Evolutionary conservation across 2,329 filamentous ascomycete genomes (phyloP).

Genomic region (Arthrobotrys sinensis): DNA sequence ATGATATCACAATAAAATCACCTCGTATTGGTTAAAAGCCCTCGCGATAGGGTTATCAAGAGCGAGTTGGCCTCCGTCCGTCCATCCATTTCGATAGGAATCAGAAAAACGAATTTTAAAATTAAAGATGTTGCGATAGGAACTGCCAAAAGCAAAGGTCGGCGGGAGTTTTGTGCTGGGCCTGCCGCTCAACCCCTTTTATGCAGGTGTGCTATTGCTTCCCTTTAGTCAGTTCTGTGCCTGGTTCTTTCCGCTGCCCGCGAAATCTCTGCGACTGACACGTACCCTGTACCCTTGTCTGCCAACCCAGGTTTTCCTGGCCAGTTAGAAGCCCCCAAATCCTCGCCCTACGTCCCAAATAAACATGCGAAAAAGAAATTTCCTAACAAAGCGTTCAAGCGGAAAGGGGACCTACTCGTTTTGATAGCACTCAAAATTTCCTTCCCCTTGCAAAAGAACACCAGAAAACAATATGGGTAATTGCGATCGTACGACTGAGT

Average conservation of each 20-base stretch:
- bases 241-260: constrained; percentile 55
- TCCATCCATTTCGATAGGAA: constrained; percentile 33
- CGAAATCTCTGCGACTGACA: constrained; percentile 60
- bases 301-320: constrained; percentile 12
- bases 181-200: constrained; percentile 56
- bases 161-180: constrained; percentile 43
- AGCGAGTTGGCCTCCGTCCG: constrained; percentile 10
- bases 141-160: constrained; percentile 56
- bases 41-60: constrained; percentile 38
- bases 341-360: constrained; percentile 59
- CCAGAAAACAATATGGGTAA: constrained; percentile 17
- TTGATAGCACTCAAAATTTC: constrained; percentile 56
- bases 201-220: constrained; percentile 53
- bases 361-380: constrained; percentile 50
- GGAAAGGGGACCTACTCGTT: constrained; percentile 61
- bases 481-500: constrained; percentile 57
- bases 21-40: constrained; percentile 39
- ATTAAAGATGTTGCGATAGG: constrained; percentile 61
- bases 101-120: constrained; percentile 62
- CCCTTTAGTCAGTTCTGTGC: constrained; percentile 43
- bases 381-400: constrained; percentile 35
- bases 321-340: constrained; percentile 43
- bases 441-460: constrained; percentile 30
- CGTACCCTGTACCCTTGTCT: constrained; percentile 55
- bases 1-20: constrained; percentile 32